Conservation (phyloP, 75 land plant genomes). For the Chamaecyparis obtusa region DNA sequence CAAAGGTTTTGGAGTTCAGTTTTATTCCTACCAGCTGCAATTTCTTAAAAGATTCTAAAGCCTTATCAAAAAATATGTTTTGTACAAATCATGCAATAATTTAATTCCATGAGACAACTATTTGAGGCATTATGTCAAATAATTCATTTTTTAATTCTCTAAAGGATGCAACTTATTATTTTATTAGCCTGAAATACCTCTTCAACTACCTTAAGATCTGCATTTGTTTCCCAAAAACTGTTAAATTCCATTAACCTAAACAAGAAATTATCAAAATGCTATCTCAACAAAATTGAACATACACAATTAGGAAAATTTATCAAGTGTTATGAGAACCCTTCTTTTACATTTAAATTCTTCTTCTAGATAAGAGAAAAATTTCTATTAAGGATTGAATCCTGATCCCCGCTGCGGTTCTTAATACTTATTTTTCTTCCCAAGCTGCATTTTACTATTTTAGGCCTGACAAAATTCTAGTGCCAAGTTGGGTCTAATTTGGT, state of each 20-base stretch:
- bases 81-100: too few species aligned
- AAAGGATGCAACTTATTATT: too few species aligned
- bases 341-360: not conserved
- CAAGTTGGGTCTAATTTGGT: not conserved
- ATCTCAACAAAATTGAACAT: too few species aligned
- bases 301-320: not conserved
- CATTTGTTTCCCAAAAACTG: not conserved
- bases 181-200: not conserved
- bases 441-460: not conserved
- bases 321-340: not conserved
- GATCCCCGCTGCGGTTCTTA: too few species aligned
- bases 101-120: too few species aligned
- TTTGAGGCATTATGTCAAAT: too few species aligned
- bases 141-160: too few species aligned
- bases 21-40: too few species aligned
- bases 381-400: not conserved
- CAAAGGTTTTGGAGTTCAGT: too few species aligned
- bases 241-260: too few species aligned
- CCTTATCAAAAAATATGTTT: too few species aligned
- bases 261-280: not conserved
- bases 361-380: not conserved
- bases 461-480: not conserved
- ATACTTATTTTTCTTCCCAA: not conserved
- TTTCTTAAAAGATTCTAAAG: too few species aligned
- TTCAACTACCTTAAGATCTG: not conserved